Evolutionary conservation across 208 protist species (phyloP), one percentile per base, ranked within the genome.

Genomic region (Wallacemonas rigidus): DNA sequence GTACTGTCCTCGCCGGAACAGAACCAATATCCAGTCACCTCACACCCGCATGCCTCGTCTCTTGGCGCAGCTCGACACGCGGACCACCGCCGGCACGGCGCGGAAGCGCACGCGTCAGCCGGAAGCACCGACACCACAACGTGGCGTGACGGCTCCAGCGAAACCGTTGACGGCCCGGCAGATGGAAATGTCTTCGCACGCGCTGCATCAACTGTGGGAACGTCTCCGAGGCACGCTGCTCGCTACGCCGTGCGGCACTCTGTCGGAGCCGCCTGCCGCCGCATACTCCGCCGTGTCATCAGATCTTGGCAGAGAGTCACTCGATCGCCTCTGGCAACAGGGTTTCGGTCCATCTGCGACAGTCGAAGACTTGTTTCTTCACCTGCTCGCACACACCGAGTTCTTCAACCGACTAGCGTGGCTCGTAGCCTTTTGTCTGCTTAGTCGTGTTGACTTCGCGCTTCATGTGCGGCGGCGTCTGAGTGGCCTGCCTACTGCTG

Each of bases 401-500:
- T 58, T 74, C 35, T 82, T 91, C 15, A 88, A 93, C 61, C 44
- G 74, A 5, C 45, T 86, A 8, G 80, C 81, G 26, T 93, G 90
- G 88, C 45, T 95, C 2, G 83, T 95, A 58, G 87, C 88, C 2
- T 91, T 91, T 68, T 89, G 88, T 68, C 86, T 95, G 11, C 36
- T 68, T 17, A 48, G 12, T 36, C 60, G 60, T n/a, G 12, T 65
- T 4, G 60, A 48, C 41, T 51, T 45, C 6, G 40, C 36, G 6
- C 15, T 5, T 5, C 53, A n/a, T 47, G 53, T 57, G 11, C 53
- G 53, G 14, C 15, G 5, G 15, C 11, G 15, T 6, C 53, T 55
- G 54, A 14, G 48, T 14, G 45, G 45, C 45, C 43, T 9, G 45
- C 26, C 14, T 36, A 7, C 53, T 1, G 3, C n/a, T 60, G 36